Base-by-base conservation (phyloP, 177 flowering plant species). In the Vitis hybrid region DNA sequence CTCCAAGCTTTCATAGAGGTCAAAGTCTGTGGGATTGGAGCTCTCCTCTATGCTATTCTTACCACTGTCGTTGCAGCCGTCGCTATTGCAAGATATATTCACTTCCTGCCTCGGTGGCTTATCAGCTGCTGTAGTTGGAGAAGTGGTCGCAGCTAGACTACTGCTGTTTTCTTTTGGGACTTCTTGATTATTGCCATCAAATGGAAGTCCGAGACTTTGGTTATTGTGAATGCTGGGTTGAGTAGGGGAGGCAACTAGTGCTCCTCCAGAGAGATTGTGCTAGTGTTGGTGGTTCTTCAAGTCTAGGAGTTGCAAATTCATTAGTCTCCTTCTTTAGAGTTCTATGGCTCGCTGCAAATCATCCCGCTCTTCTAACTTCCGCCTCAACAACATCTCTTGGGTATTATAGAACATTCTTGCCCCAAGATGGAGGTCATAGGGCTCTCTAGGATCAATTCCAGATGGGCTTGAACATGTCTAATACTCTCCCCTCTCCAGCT, bases 331-430 rank as follows among this genome's bases (percentile, higher is more conserved):
- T 3, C 86, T 83, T 69, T 93, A 91, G 2, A 88, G 85, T 70
- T 91, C 97, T 66, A 94, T 76, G 21, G 98, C 98, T 73, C 87
- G 92, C 77, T 90, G 91, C 72, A 90, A 73, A 54, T 88, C 97
- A 41, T 90, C 94, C 66, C 84, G 84, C 64, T 93, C 91, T 80
- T 91, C 93, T 41, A 91, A 20, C 71, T 90, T 92, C 68, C 85
- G 91, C 60, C 86, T 86, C 80, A 87, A 64, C 76, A 87, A 27
- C 83, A 85, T 81, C 58, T 91, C 98, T 30, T 85, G 93, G 2
- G 86, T 69, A 70, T 83, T 85, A 68, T 83, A 88, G 48, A 85
- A 76, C 87, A 87, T 81, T 74, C 95, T 81, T 11, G 86, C 80
- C 35, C 95, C 97, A 20, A 84, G 77, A 14, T 79, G 89, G 51